A percentile compares a stretch with the other conserved stretches of the same genome.
Conservation (phyloP, 176 grass and related monocot species). For the Ensete glaucum region DNA sequence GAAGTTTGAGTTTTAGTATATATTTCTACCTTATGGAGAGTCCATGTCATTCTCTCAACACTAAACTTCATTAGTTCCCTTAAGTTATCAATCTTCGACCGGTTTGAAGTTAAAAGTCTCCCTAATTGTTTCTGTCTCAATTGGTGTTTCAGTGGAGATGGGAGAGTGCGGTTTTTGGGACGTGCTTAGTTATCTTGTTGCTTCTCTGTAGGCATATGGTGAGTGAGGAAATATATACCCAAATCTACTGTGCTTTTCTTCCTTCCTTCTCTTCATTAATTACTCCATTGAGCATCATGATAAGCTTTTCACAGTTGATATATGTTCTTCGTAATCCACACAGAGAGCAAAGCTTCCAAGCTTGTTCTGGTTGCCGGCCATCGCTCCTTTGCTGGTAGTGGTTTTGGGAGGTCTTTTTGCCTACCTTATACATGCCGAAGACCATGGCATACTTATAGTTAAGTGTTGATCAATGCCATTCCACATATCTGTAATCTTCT, state of each 20-base stretch:
- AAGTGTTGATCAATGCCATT: background rate
- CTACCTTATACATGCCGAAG: constrained; percentile 70
- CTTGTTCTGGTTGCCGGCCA: constrained; percentile 82
- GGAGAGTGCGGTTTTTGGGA: constrained; percentile 69
- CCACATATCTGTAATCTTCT: background rate
- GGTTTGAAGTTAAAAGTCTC: no score
- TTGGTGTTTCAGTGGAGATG: constrained; percentile 55
- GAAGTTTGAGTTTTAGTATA: no score
- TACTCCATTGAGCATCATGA: constrained; percentile 2
- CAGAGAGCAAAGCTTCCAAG: constrained; percentile 65
- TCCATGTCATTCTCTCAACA: no score
- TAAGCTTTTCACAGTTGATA: background rate
- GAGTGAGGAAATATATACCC: constrained; percentile 21
- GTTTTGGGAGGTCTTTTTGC: constrained; percentile 61
- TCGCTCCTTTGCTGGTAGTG: constrained; percentile 69
- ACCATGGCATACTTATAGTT: constrained; percentile 82
- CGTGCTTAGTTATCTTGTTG: constrained; percentile 67
- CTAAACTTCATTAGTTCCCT: no score
- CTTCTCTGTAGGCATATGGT: constrained; percentile 54
- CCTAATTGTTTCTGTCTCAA: background rate
- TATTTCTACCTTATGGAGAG: no score
- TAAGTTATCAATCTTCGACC: no score
- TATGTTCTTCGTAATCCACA: background rate
- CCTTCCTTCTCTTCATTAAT: background rate
- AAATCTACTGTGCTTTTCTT: background rate